These are phyloP conservation scores for Mycena latifolia DNA, from an alignment of 768 basidiomycete genomes.

Conservation along the genomic window DNA sequence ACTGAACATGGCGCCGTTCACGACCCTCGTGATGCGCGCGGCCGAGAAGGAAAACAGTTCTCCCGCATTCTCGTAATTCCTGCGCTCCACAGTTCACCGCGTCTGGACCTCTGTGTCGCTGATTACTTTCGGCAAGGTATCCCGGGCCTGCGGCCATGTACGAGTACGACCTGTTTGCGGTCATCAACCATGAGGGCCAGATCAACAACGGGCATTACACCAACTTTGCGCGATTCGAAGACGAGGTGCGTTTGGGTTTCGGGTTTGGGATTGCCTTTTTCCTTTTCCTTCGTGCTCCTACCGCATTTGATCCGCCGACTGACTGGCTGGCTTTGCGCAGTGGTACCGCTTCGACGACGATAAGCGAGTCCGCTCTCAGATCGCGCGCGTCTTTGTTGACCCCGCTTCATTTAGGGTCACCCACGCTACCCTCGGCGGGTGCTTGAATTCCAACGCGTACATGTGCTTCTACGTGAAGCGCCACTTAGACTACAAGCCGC, in stretches of 20 bases:
- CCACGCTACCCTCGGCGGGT: slow-evolving; percentile 73
- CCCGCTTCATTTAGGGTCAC: slow-evolving; percentile 67
- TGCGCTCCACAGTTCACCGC: too few relatives aligned
- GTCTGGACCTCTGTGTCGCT: too few relatives aligned
- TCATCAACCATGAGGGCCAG: slow-evolving; percentile 95
- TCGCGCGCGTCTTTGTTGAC: too few relatives aligned
- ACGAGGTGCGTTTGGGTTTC: slow-evolving; percentile 87
- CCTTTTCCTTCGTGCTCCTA: too few relatives aligned
- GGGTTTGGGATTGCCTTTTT: too few relatives aligned
- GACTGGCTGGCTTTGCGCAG: slow-evolving; percentile 49
- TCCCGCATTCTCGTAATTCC: slow-evolving; percentile 40
- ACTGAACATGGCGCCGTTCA: slow-evolving; percentile 92
- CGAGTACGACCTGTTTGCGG: slow-evolving; percentile 92
- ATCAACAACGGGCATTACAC: slow-evolving; percentile 97
- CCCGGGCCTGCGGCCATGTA: slow-evolving; percentile 78
- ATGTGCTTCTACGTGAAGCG: slow-evolving; percentile 98
- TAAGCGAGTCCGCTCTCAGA: slow-evolving; percentile 64
- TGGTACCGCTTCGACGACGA: slow-evolving; percentile 98
- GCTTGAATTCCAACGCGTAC: slow-evolving; percentile 83
- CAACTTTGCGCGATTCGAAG: slow-evolving; percentile 84
- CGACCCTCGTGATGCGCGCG: slow-evolving; percentile 70
- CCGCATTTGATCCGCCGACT: neutral
- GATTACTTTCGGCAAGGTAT: slow-evolving; percentile 44
- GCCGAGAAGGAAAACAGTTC: slow-evolving; percentile 57
- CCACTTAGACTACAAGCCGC: slow-evolving; percentile 85